Base-by-base conservation (phyloP, 768 basidiomycete genomes). In the Mycena sanguinolenta region DNA sequence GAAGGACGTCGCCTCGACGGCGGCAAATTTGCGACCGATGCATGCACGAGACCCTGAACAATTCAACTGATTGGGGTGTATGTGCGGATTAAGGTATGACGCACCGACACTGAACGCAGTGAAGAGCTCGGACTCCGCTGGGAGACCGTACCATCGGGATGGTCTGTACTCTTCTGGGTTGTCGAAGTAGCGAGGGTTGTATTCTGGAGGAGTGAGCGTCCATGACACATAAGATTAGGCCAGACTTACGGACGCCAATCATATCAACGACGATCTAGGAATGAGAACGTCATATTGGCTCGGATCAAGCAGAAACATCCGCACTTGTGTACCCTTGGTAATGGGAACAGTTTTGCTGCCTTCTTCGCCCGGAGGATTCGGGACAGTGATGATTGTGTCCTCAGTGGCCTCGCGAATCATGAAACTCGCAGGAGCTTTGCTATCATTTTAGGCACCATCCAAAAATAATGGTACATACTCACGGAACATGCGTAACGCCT, bases 101-200 rank as follows among this genome's bases (percentile, higher is more conserved):
- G 34, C 23, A 73, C 79, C 79, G 34, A 77, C 64, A 71, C 87
- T 85, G 77, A 88, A 87, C 13, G 84, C 86, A 9, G 84, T 82
- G 68, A 86, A 84, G 0, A 75, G 74, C 53, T 86, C 86, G 0
- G 84, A 84, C 8, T 85, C 86, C 25, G 73, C 78, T 2, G 82
- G 73, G n/a, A 83, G 71, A 5, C 81, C 84, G 58, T 86, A 79
- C 88, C 87, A 88, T 46, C 88, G 79, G 1, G 86, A 87, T 1
- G 87, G 88, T 57, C 80, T 83, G 79, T 79, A 88, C 58, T 80
- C 76, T n/a, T 84, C 76, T 0, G 88, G 87, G 14, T 86, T 81
- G 3, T 85, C 81, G 66, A 85, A 88, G 71, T 87, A 85, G 14
- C 85, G 79, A 3, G 86, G 82, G 66, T 88, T 88, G 74, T 86